Percentiles rank a stretch among this genome's conserved stretches.
These are phyloP conservation scores for Lipomyces yamadae DNA, from an alignment of 805 yeast genomes.

Conservation along the genomic window DNA sequence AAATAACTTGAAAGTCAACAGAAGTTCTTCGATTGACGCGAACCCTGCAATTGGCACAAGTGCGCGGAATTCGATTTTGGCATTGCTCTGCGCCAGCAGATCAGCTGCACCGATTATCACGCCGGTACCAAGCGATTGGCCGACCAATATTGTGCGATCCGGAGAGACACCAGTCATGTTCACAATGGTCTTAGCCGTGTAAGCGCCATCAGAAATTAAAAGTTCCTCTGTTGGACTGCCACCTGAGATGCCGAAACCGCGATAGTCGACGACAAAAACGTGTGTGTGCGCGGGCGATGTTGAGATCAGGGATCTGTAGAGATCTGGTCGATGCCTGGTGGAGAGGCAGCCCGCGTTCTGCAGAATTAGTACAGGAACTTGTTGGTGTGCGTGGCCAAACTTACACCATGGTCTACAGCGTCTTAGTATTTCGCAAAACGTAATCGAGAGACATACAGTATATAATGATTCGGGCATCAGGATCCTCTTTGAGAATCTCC, in stretches of 20 bases:
- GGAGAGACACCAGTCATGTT: constrained; percentile 19
- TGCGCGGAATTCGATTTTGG: constrained; percentile 17
- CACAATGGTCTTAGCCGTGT: constrained; percentile 11
- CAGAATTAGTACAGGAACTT: neutral
- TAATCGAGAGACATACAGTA: constrained; percentile 17
- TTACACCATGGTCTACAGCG: neutral
- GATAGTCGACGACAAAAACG: constrained; percentile 30
- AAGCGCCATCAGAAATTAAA: constrained; percentile 27
- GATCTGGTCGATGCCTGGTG: constrained; percentile 25
- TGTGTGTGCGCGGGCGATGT: constrained; percentile 32
- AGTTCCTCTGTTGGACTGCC: constrained; percentile 29
- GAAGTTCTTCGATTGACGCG: constrained; percentile 28
- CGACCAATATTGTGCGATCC: constrained; percentile 17
- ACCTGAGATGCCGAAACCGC: constrained; percentile 34
- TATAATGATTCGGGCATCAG: constrained; percentile 28
- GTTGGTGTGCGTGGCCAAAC: neutral
- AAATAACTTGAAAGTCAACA: constrained; percentile 13
- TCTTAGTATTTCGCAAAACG: neutral
- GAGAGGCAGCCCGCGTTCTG: constrained; percentile 27
- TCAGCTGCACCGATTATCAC: constrained; percentile 33
- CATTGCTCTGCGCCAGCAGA: constrained; percentile 9
- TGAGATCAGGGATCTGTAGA: constrained; percentile 26
- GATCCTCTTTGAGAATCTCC: constrained; percentile 22
- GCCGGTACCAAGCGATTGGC: constrained; percentile 36
- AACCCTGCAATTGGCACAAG: constrained; percentile 32